phyloP scores from a whole-genome alignment of 805 yeast species.

The Saccharomycopsis microspora region DNA sequence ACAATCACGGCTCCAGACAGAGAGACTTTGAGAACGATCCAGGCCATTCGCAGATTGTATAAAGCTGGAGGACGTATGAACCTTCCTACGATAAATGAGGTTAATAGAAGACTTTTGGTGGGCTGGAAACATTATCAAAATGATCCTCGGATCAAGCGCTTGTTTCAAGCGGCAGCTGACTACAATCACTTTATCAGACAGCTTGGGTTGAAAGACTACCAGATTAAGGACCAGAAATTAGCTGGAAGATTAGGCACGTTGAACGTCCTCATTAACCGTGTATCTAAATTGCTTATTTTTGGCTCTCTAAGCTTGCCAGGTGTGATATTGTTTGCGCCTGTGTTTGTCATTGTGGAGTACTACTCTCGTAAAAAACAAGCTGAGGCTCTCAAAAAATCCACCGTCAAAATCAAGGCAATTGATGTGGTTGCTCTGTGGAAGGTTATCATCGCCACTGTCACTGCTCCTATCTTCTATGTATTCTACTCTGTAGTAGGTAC shows the following conservation, averaged over 20 bases:
- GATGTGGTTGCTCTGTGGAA: conserved; percentile 99
- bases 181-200: conserved; percentile 59
- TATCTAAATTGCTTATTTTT: conserved; percentile 43
- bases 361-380: conserved; percentile 65
- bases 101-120: conserved; percentile 75
- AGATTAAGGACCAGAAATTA: conserved; percentile 21
- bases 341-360: conserved; percentile 64
- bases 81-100: conserved; percentile 74
- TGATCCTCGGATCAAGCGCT: conserved; percentile 50
- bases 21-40: conserved; percentile 81
- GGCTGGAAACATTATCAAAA: conserved; percentile 71
- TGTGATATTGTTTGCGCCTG: conserved; percentile 76
- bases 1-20: conserved; percentile 84
- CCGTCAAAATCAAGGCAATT: conserved; percentile 83
- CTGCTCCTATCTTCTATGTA: conserved; percentile 79
- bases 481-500: conserved; percentile 61
- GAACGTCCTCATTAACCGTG: conserved; percentile 41
- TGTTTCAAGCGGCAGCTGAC: conserved; percentile 50
- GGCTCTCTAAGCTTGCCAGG: conserved; percentile 76
- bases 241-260: conserved; percentile 8
- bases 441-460: conserved; percentile 74
- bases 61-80: conserved; percentile 43
- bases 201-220: conserved; percentile 56
- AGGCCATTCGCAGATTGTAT: conserved; percentile 85
- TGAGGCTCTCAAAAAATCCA: conserved; percentile 73